These are phyloP conservation scores for Talaromyces ruber DNA, from an alignment of 495 filamentous ascomycete species.

Conservation along the genomic window DNA sequence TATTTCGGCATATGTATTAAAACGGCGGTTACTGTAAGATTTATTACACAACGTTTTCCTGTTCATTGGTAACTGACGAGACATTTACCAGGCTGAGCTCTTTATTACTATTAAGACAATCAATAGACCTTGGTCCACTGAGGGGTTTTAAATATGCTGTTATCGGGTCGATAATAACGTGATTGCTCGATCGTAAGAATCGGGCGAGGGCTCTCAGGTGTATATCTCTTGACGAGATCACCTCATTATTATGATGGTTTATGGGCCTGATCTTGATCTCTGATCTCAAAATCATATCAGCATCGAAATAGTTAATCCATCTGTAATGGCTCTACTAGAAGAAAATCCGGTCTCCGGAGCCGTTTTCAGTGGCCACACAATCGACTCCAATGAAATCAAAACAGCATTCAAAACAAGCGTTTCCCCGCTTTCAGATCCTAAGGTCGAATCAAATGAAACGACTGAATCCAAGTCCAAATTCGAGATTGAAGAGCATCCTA, in stretches of 20 bases:
- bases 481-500: conserved; percentile 30
- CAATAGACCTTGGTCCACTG: neutral
- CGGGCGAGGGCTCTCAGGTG: neutral
- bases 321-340: neutral
- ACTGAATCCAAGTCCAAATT: conserved; percentile 10
- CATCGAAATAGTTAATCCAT: neutral
- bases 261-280: neutral
- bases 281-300: neutral
- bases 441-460: neutral
- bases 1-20: neutral
- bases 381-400: neutral
- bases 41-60: neutral
- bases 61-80: neutral
- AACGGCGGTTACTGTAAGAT: neutral
- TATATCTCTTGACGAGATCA: neutral
- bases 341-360: neutral
- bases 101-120: neutral
- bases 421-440: neutral
- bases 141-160: neutral
- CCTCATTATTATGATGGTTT: neutral
- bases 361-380: neutral
- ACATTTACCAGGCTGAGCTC: neutral
- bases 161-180: neutral
- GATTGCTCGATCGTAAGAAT: neutral
- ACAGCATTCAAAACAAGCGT: neutral